Evolutionary conservation across 2,329 filamentous ascomycete species (phyloP).

Genomic region (Ceratocystiopsis minuta): DNA sequence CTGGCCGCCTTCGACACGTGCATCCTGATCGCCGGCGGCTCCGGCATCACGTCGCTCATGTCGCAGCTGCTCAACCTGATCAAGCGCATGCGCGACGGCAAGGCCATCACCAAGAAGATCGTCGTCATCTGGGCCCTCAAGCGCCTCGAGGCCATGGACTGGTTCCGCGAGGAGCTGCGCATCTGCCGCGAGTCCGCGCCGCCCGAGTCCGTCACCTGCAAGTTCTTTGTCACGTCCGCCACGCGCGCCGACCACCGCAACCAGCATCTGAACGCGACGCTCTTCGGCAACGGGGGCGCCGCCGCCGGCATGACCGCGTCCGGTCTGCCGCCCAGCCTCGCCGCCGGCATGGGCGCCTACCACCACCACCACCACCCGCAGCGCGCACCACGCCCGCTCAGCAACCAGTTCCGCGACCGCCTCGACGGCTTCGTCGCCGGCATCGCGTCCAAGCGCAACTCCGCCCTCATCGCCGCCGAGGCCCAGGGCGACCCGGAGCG

Average conservation of each 20-base stretch:
- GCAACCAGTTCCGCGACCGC: constrained; percentile 64
- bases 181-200: constrained; percentile 84
- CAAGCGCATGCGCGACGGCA: constrained; percentile 87
- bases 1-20: constrained; percentile 87
- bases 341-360: too few species aligned
- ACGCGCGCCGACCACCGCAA: constrained; percentile 35
- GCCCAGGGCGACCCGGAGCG: constrained; percentile 62
- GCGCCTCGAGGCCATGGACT: constrained; percentile 83
- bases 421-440: constrained; percentile 76
- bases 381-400: constrained; percentile 45
- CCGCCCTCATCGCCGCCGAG: constrained; percentile 64
- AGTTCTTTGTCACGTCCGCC: constrained; percentile 81
- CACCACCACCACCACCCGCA: constrained; percentile 13
- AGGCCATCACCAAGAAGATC: constrained; percentile 78
- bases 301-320: neutral
- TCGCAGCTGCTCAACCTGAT: constrained; percentile 86
- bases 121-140: constrained; percentile 91
- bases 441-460: constrained; percentile 74
- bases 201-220: constrained; percentile 74
- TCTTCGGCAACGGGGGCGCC: neutral
- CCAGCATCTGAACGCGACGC: constrained; percentile 11
- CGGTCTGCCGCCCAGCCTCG: too few species aligned
- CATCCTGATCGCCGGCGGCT: constrained; percentile 82
- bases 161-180: constrained; percentile 88
- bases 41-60: constrained; percentile 83